A percentile compares a stretch with the other conserved stretches of the same genome.
phyloP scores from a whole-genome alignment of 768 basidiomycete species.

The Tricholoma flavovirens region DNA sequence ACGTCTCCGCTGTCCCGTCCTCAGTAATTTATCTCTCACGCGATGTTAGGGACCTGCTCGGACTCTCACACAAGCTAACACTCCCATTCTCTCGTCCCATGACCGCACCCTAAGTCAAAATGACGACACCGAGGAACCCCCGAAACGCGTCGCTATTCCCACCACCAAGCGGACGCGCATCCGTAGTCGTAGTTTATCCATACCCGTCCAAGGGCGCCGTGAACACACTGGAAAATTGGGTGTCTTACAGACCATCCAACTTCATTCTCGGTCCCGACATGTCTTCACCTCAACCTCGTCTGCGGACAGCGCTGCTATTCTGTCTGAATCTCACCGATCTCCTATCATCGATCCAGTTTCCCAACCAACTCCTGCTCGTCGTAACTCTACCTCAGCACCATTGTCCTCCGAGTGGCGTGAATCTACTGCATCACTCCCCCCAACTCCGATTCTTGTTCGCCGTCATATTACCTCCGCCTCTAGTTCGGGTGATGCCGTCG shows the following conservation, averaged over 20 bases:
- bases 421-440: slow-evolving; percentile 14
- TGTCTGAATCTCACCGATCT: slow-evolving; percentile 16
- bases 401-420: slow-evolving; percentile 17
- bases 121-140: slow-evolving; percentile 56
- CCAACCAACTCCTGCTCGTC: slow-evolving; percentile 35
- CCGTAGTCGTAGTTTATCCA: slow-evolving; percentile 58
- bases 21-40: background rate
- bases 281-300: slow-evolving; percentile 35
- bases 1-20: background rate
- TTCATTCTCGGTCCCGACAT: slow-evolving; percentile 58
- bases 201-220: slow-evolving; percentile 34
- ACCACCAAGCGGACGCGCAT: slow-evolving; percentile 33
- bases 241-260: slow-evolving; percentile 58
- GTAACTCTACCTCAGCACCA: slow-evolving; percentile 41
- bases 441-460: slow-evolving; percentile 10
- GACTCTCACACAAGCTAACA: slow-evolving; percentile 67
- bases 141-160: slow-evolving; percentile 23
- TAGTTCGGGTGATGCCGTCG: background rate
- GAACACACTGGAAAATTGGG: slow-evolving; percentile 42
- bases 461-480: slow-evolving; percentile 12
- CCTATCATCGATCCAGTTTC: slow-evolving; percentile 14
- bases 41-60: slow-evolving; percentile 57
- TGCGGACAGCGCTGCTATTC: slow-evolving; percentile 5
- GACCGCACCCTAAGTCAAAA: slow-evolving; percentile 41
- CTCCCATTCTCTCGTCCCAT: slow-evolving; percentile 39